Evolutionary conservation across 225 moss, liverwort and hornwort species (phyloP), one percentile per base, ranked within the genome.

Genomic region (Takakia lepidozioides): DNA sequence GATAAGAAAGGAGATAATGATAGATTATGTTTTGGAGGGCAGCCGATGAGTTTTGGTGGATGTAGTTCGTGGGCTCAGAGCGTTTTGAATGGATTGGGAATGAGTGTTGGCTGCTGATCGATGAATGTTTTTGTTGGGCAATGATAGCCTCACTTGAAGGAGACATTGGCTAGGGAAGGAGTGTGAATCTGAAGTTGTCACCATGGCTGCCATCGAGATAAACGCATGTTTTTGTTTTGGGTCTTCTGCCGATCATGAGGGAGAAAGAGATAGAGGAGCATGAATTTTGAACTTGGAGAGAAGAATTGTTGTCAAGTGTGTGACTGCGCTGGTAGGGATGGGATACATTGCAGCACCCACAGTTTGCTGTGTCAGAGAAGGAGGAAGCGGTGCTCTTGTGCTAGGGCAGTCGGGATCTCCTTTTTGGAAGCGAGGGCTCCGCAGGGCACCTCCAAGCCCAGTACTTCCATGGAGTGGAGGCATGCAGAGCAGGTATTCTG

Each of bases 401-500:
- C 62, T 65, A 45, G 56, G 54, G 52, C 65, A 67, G 19, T 54
- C 58, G 10, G 56, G 58, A 8, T 61, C 52, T 51, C 68, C 78
- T 57, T 44, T 70, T 44, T 53, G 78, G 78, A 24, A 56, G 43
- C 56, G 45, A 19, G 29, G 43, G 32, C 32, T 29, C 8, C 19
- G 41, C 21, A 28, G 52, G 27, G 52, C 25, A 2, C 16, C 21
- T 21, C 62, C 58, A 28, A 52, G 61, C 30, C 36, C 45, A 37
- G 38, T 62, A 8, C 62, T 62, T 41, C 25, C 73, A 17, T 63
- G 65, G 1, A 30, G 60, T 43, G 66, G 78, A 59, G 57, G 53
- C 55, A 53, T 66, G 70, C 66, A 65, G 18, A 74, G 55, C 56
- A 69, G 78, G 78, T 79, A 27, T 69, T 42, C 20, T 44, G 27